Conservation (phyloP, 306 rosid genomes). For the Dalbergia oliveri region DNA sequence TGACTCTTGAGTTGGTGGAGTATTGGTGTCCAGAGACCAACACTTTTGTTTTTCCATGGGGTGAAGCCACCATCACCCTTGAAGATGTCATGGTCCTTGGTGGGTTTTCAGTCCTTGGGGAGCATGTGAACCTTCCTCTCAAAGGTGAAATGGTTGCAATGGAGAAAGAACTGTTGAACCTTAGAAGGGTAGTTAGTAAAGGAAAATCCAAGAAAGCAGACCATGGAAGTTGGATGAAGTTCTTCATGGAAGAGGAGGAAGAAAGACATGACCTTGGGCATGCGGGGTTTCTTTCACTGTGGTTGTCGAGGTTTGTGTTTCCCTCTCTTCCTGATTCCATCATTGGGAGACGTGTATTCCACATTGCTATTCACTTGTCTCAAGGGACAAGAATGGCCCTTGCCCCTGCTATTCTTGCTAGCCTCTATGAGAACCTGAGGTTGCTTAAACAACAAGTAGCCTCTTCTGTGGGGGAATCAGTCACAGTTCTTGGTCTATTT, state of each 20-base stretch:
- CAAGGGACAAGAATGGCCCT: conserved; percentile 37
- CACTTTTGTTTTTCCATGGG: conserved; percentile 61
- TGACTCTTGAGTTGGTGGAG: conserved; percentile 47
- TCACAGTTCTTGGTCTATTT: conserved; percentile 24
- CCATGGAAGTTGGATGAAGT: conserved; percentile 45
- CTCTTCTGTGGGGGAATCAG: conserved; percentile 19
- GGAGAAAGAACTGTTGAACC: conserved; percentile 9
- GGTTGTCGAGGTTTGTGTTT: conserved; percentile 52
- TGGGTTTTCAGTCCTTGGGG: conserved; percentile 56
- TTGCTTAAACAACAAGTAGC: conserved; percentile 37
- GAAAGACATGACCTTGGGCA: conserved; percentile 50
- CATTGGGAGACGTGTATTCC: conserved; percentile 9
- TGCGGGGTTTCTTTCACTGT: conserved; percentile 58
- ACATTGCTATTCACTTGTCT: conserved; percentile 40
- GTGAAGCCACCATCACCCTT: conserved; percentile 58
- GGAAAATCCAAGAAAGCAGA: conserved; percentile 22
- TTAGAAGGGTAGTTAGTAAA: background rate
- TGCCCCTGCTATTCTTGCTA: conserved; percentile 42
- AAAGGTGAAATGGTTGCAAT: conserved; percentile 1
- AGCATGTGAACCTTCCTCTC: conserved; percentile 28
- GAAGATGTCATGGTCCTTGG: conserved; percentile 60
- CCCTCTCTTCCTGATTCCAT: conserved; percentile 4
- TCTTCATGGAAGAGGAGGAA: conserved; percentile 45
- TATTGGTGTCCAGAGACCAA: conserved; percentile 53
- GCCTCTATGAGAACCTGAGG: conserved; percentile 36